These are phyloP conservation scores for Coprinellus micaceus DNA, from an alignment of 768 basidiomycete genomes.

Conservation along the genomic window DNA sequence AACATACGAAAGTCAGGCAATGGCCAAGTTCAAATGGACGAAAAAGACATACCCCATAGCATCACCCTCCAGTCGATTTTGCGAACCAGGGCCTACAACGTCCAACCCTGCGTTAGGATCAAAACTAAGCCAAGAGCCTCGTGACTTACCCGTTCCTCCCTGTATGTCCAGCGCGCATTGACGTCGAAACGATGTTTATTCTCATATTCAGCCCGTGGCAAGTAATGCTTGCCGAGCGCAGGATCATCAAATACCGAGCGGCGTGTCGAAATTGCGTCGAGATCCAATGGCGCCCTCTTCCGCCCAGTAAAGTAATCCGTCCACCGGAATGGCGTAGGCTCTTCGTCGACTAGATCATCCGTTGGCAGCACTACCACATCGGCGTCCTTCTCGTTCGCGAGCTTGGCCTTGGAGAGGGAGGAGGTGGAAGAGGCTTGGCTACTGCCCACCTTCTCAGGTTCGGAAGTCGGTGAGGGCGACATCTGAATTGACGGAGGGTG, in stretches of 20 bases:
- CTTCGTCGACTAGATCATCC: constrained; percentile 28
- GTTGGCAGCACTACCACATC: constrained; percentile 20
- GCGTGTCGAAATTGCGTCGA: constrained; percentile 42
- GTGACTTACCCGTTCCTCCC: constrained; percentile 42
- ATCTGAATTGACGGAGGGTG: no score
- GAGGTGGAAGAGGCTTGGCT: background rate
- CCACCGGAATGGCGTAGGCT: constrained; percentile 34
- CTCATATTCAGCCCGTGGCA: constrained; percentile 51
- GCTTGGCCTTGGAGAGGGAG: background rate
- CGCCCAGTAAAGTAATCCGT: constrained; percentile 32
- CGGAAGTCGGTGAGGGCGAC: no score
- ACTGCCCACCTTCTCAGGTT: background rate
- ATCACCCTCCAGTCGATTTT: constrained; percentile 64
- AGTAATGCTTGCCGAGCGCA: constrained; percentile 39
- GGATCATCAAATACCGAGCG: constrained; percentile 53
- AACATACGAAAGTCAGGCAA: background rate
- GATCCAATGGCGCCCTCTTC: constrained; percentile 16
- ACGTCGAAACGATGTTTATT: constrained; percentile 57
- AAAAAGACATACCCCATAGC: constrained; percentile 33
- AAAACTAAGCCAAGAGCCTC: no score
- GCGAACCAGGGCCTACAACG: constrained; percentile 33
- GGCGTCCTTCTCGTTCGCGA: background rate
- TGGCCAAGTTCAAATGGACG: no score
- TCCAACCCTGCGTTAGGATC: no score
- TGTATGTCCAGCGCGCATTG: constrained; percentile 54